Percentiles rank a stretch among this genome's conserved stretches.
phyloP scores from a whole-genome alignment of 306 rosid species.

The Cucurbita maxima region DNA sequence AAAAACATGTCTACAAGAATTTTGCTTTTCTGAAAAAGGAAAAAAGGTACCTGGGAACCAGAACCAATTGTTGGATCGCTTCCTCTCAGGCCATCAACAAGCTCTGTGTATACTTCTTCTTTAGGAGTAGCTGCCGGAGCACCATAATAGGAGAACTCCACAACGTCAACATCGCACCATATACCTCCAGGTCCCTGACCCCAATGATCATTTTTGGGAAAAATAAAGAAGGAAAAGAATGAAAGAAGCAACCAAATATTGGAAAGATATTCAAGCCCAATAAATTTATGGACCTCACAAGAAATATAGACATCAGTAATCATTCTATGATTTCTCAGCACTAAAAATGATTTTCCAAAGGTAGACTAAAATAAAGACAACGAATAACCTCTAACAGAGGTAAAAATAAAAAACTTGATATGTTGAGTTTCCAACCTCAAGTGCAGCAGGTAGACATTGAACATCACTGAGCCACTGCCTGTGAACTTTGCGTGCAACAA shows the following conservation, averaged over 20 bases:
- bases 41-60: conserved; percentile 80
- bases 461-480: conserved; percentile 74
- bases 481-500: conserved; percentile 91
- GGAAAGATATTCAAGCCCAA: background rate
- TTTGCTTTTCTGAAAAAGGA: background rate
- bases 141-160: conserved; percentile 90
- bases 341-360: background rate
- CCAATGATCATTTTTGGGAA: conserved; percentile 4
- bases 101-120: conserved; percentile 80
- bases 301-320: background rate
- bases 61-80: conserved; percentile 75
- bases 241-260: background rate
- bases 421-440: conserved; percentile 67
- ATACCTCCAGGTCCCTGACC: conserved; percentile 98
- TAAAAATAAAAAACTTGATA: conserved; percentile 14
- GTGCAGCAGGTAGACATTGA: conserved; percentile 91
- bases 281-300: background rate
- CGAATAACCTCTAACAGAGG: background rate
- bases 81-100: conserved; percentile 90
- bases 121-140: conserved; percentile 89
- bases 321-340: background rate
- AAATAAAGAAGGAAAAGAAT: background rate
- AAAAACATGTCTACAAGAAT: background rate
- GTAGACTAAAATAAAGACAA: background rate
- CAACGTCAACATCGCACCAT: conserved; percentile 99